Base-by-base conservation (phyloP, 2,329 filamentous ascomycete genomes). In the Aureobasidium sp. region DNA sequence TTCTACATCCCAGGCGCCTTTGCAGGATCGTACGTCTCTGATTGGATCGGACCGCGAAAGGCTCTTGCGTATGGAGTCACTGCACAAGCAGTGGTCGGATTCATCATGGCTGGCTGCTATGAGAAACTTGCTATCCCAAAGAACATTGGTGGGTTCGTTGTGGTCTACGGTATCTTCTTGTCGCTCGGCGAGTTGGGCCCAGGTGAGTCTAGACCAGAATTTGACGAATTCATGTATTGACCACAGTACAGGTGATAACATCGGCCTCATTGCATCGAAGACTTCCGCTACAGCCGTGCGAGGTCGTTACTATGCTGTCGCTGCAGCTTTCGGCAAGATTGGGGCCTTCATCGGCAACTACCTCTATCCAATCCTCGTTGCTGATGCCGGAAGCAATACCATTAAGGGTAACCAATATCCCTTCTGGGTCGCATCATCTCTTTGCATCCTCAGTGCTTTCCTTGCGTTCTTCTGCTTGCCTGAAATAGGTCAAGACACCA, bases 1-100 rank as follows among this genome's bases (percentile, higher is more conserved):
- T 96, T 96, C 73, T 93, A 93, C 73, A 81, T 94, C 51, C 90
- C 90, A 0, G 91, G 91, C 0, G 88, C 89, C 22, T 78, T 90
- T 56, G 74, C 87, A 6, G 91, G 91, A 27, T 89, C 89, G 0
- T 87, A 88, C 58, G 76, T 88, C 7, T 88, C 85, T 37, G 91
- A 95, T 73, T 84, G 80, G 75, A 77, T 93, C 49, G 91, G 91
- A 0, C 90, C 91, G 0, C 85, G 87, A 64, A 84, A 87, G 67
- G 86, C 88, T 2, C 79, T 96, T 0, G 83, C 84, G 1, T 73
- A 85, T 6, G 90, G 90, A 8, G 87, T 94, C 3, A 73, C 78
- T 2, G 70, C 84, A 1, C 91, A 96, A 71, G 87, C 86, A 3
- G 70, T 90, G 5, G 83, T 95, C 9, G 91, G 91, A 1, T 94